Base-by-base conservation (phyloP, 257 asterid genomes). In the Salvia miltiorrhiza region DNA sequence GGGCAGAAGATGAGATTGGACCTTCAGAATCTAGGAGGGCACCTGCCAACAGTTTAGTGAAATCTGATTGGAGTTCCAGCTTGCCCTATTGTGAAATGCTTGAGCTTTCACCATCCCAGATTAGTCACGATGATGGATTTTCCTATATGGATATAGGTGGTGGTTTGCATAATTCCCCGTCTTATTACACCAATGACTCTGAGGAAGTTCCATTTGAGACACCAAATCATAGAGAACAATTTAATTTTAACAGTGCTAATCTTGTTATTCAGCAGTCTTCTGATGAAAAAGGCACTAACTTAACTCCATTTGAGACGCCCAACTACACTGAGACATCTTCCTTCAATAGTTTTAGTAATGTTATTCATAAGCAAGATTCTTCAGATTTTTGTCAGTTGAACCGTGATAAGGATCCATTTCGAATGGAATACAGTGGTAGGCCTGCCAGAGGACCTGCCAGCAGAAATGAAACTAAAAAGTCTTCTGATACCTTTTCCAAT, bases 11-110 rank as follows among this genome's bases (percentile, higher is more conserved):
- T 57, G 80, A 72, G 55, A 40, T 77, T 4, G 83, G 70, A 47
- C 67, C 68, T 52, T 74, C 78, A 68, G 79, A 78, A 66, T 67
- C 69, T 65, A 68, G 77, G 81, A 71, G 73, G 39, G 80, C 41
- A 37, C 60, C 71, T 58, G 73, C 83, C 32, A 77, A 71, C 30
- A 80, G 72, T 73, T 76, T 75, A 11, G 23, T 71, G 54, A 81
- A 77, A 67, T 59, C 77, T 17, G 74, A 64, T 62, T 79, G 79
- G 77, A 76, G 57, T 66, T 75, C 80, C 56, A 17, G 55, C n/a
- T 49, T 69, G 55, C 30, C 63, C 33, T 70, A 81, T 24, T 24
- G 69, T 67, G 69, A 54, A 71, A 82, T 80, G 78, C 63, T 26
- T 30, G 80, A 75, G 44, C 33, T 77, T 41, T 21, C 67, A 40